phyloP scores from a whole-genome alignment of 2,329 filamentous ascomycete species.

The Metarhizium album region DNA sequence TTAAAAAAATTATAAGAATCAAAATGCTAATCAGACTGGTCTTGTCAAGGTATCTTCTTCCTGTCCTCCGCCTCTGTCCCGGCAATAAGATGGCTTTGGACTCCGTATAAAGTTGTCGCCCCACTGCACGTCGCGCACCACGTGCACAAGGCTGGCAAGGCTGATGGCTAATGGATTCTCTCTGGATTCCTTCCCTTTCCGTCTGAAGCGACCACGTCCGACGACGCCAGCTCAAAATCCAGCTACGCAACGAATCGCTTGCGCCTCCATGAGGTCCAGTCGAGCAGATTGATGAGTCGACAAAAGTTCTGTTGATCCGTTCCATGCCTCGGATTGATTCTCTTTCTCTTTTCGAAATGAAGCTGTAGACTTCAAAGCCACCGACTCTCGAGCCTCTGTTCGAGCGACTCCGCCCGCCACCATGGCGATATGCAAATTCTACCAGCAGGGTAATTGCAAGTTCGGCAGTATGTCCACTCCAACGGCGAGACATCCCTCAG shows the following conservation, averaged over 20 bases:
- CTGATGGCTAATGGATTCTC: slow-evolving; percentile 6
- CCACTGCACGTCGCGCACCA: too few species aligned
- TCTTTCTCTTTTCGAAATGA: slow-evolving; percentile 1
- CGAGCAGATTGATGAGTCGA: background rate
- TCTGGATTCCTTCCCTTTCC: slow-evolving; percentile 4
- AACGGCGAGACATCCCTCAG: too few species aligned
- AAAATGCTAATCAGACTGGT: too few species aligned
- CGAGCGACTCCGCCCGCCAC: slow-evolving; percentile 8
- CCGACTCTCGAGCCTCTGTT: background rate
- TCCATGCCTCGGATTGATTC: background rate
- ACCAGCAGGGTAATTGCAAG: slow-evolving; percentile 39
- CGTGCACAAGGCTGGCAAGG: slow-evolving; percentile 6
- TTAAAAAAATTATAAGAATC: too few species aligned
- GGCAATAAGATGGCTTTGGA: too few species aligned
- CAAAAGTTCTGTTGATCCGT: background rate
- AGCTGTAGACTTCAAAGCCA: slow-evolving; percentile 1
- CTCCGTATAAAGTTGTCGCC: too few species aligned
- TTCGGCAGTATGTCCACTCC: slow-evolving; percentile 34
- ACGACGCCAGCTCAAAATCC: background rate
- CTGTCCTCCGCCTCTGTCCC: too few species aligned
- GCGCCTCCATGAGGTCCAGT: background rate
- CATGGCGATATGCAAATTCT: slow-evolving; percentile 38
- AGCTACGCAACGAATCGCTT: background rate
- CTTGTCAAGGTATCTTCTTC: too few species aligned
- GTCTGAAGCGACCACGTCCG: background rate